These are phyloP conservation scores for Erysimum cheiri DNA, from an alignment of 441 rosid genomes.

Conservation along the genomic window DNA sequence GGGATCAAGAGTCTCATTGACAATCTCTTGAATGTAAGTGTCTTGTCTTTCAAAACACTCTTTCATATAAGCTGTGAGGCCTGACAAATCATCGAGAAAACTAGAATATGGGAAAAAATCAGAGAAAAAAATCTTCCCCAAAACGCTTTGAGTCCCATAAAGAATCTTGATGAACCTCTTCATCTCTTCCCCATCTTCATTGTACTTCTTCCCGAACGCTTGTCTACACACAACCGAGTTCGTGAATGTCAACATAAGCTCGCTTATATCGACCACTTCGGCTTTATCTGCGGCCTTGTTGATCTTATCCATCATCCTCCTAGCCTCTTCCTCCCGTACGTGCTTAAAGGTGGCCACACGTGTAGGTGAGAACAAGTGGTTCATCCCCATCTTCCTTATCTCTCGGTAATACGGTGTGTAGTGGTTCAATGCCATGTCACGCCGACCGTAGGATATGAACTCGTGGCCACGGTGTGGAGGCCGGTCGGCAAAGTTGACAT, in stretches of 20 bases:
- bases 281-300: constrained; percentile 22
- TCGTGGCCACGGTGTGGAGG: constrained; percentile 44
- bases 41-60: constrained; percentile 41
- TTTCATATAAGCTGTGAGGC: constrained; percentile 39
- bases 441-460: constrained; percentile 46
- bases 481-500: constrained; percentile 46
- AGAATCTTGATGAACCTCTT: constrained; percentile 42
- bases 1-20: constrained; percentile 38
- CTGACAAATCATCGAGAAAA: constrained; percentile 37
- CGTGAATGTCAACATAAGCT: constrained; percentile 41
- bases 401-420: constrained; percentile 51
- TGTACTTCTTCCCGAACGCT: constrained; percentile 47
- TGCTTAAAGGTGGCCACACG: constrained; percentile 56
- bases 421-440: constrained; percentile 50
- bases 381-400: constrained; percentile 52
- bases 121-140: constrained; percentile 35
- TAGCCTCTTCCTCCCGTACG: constrained; percentile 59
- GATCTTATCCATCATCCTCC: constrained; percentile 41
- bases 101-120: constrained; percentile 30
- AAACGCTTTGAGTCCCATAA: constrained; percentile 43
- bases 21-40: constrained; percentile 37
- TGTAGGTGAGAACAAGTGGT: constrained; percentile 55
- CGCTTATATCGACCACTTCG: constrained; percentile 38
- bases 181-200: constrained; percentile 42
- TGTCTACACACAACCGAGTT: constrained; percentile 46